Percentiles rank a stretch among this genome's conserved stretches.
Evolutionary conservation across 352 stramenopile genomes (phyloP).

Genomic region (Globisporangium splendens): DNA sequence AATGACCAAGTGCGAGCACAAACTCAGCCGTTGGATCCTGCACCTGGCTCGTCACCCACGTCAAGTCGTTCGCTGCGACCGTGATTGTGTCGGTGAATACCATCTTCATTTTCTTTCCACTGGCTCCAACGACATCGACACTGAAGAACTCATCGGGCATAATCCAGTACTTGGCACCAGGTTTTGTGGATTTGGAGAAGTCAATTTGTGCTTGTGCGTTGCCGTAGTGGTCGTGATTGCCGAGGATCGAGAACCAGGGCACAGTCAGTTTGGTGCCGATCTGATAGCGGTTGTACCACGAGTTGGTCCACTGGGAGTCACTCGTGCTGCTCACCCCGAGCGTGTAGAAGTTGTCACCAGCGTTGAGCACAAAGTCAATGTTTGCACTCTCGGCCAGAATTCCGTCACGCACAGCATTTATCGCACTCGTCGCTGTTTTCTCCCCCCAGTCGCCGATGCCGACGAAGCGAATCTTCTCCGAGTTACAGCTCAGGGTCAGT

Average conservation of each 20-base stretch:
- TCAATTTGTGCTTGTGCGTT: slow-evolving; percentile 32
- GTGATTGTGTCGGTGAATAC: too few relatives aligned
- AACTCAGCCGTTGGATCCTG: slow-evolving; percentile 5
- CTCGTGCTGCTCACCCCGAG: slow-evolving; percentile 26
- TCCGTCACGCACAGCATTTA: slow-evolving; percentile 30
- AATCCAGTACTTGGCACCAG: too few relatives aligned
- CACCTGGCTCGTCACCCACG: too few relatives aligned
- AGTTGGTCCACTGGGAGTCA: slow-evolving; percentile 27
- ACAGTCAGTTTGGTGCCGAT: slow-evolving; percentile 30
- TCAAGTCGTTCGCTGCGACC: too few relatives aligned
- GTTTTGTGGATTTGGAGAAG: slow-evolving; percentile 13
- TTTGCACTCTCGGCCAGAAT: slow-evolving; percentile 20
- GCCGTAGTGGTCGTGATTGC: slow-evolving; percentile 42
- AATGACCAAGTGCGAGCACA: slow-evolving; percentile 22
- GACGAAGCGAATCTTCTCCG: slow-evolving; percentile 29
- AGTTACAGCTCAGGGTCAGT: slow-evolving; percentile 12
- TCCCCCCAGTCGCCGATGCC: slow-evolving; percentile 37
- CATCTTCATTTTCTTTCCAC: too few relatives aligned
- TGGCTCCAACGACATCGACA: too few relatives aligned
- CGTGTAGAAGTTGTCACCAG: slow-evolving; percentile 47
- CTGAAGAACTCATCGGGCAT: too few relatives aligned
- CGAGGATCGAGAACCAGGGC: slow-evolving; percentile 40
- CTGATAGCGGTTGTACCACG: slow-evolving; percentile 34
- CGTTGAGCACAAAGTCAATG: slow-evolving; percentile 32
- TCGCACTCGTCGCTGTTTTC: slow-evolving; percentile 20